Evolutionary conservation across 768 basidiomycete genomes (phyloP).

Genomic region (Artomyces pyxidatus): DNA sequence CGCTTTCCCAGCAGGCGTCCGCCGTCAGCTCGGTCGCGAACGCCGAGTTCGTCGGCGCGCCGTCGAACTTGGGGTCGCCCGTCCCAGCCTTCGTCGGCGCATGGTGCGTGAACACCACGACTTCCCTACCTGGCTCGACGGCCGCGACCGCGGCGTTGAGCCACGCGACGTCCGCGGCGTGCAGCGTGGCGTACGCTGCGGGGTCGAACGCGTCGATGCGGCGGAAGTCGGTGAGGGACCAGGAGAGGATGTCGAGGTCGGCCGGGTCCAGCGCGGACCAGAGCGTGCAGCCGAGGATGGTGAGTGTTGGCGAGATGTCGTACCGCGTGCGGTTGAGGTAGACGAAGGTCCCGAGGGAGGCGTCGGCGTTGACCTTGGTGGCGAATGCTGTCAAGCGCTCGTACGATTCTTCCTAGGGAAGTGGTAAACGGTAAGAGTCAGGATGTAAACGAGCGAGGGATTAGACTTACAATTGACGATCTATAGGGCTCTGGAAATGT

Average conservation of each 20-base stretch:
- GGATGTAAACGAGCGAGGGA: neutral
- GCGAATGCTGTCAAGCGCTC: constrained; percentile 10
- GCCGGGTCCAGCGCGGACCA: constrained; percentile 27
- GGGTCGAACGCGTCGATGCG: constrained; percentile 23
- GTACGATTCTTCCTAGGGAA: constrained; percentile 4
- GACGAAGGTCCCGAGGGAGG: constrained; percentile 22
- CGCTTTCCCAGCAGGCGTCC: constrained; percentile 21
- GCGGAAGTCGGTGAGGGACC: constrained; percentile 27
- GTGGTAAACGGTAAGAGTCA: no score
- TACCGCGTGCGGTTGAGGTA: constrained; percentile 27
- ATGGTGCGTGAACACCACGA: constrained; percentile 34
- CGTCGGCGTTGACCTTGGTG: neutral
- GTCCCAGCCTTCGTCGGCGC: constrained; percentile 31
- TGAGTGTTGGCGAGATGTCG: constrained; percentile 25
- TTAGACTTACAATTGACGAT: constrained; percentile 6
- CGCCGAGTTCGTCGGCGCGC: constrained; percentile 20
- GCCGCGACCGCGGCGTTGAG: constrained; percentile 20
- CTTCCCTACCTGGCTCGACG: constrained; percentile 24
- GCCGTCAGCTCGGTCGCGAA: constrained; percentile 26
- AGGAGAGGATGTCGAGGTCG: constrained; percentile 21
- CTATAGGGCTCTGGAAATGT: constrained; percentile 12
- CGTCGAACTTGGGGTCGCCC: constrained; percentile 23
- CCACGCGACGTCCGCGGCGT: constrained; percentile 26
- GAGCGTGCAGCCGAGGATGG: constrained; percentile 35
- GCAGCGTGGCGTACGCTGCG: constrained; percentile 17